Evolutionary conservation across 257 asterid genomes (phyloP), one percentile per base, ranked within the genome.

Genomic region (Primulina tabacum): DNA sequence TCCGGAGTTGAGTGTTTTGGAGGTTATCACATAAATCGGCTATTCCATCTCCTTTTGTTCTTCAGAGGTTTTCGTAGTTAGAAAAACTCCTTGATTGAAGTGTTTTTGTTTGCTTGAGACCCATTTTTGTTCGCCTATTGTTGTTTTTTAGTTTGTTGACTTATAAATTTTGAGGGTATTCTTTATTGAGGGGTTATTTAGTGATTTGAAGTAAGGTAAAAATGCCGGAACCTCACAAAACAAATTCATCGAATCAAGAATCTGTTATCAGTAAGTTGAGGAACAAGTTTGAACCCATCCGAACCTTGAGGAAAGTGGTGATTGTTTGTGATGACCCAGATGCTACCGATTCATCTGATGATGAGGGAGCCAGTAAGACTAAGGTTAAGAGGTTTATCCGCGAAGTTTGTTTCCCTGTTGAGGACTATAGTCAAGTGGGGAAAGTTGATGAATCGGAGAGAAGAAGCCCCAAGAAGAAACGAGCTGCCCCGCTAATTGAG

Each of bases 291-390:
- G 81, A 82, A 53, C 18, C 71, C 62, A 2, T 69, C 14, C 62
- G 58, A 62, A 76, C 81, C 56, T 70, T 79, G 85, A 76, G 84
- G 58, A 87, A 71, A 65, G 77, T 92, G 57, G 80, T 92, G 56
- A 81, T 92, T 2, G 74, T 88, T 43, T 90, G 83, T 65, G 20
- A 75, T 4, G 98, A 92, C 68, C 98, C 98, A 16, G 85, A 90
- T 77, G 98, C 97, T 14, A 92, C 98, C 8, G 98, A 93, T 71
- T 86, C 94, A 0, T 90, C 98, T 0, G 94, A 84, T 62, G 98
- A 93, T 43, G 97, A 87, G 55, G 72, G 70, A 7, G 53, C 60
- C 14, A 6, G n/a, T 17, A 65, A 38, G 65, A 82, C 66, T 76
- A 84, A 72, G 66, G 78, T 75, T 2, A 90, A 85, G 64, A 84